Evolutionary conservation across 768 basidiomycete species (phyloP).

Genomic region (Cystoderma amianthinum): DNA sequence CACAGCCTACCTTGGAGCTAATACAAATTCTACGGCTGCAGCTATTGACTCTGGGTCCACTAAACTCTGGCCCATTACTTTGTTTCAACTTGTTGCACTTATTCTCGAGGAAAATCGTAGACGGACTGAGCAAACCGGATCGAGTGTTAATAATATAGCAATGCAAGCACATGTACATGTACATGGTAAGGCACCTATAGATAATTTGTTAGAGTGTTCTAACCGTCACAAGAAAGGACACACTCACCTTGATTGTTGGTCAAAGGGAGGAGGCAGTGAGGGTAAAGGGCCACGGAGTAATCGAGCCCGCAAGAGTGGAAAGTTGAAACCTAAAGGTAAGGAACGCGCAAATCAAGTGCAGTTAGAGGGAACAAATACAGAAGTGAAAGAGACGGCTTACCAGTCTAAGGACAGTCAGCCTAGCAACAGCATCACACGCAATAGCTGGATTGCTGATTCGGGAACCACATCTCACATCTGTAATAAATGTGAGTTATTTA

Average conservation of each 20-base stretch:
- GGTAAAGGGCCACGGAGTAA: conserved; percentile 15
- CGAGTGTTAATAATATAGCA: not conserved
- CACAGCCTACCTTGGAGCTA: conserved; percentile 13
- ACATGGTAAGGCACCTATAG: conserved; percentile 6
- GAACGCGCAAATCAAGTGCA: conserved; percentile 8
- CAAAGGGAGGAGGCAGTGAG: conserved; percentile 24
- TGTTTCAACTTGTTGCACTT: conserved; percentile 15
- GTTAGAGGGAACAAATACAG: conserved; percentile 4
- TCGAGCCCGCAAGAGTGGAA: no score
- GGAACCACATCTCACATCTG: conserved; percentile 19
- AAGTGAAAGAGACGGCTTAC: conserved; percentile 7
- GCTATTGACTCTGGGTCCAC: conserved; percentile 10
- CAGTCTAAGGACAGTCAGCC: no score
- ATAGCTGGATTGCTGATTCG: conserved; percentile 14
- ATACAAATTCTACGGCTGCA: conserved; percentile 8
- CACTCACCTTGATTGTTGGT: conserved; percentile 16
- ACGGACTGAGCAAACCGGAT: conserved; percentile 1
- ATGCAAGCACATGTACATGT: not conserved
- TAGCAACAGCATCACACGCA: not conserved
- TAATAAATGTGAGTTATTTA: conserved; percentile 11
- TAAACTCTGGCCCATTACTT: no score
- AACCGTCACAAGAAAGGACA: conserved; percentile 26
- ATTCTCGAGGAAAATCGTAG: conserved; percentile 13
- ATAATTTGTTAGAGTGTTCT: conserved; percentile 12
- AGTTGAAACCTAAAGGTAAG: conserved; percentile 8